These are phyloP conservation scores for Eucalyptus grandis DNA, from an alignment of 345 rosid species.

Conservation along the genomic window DNA sequence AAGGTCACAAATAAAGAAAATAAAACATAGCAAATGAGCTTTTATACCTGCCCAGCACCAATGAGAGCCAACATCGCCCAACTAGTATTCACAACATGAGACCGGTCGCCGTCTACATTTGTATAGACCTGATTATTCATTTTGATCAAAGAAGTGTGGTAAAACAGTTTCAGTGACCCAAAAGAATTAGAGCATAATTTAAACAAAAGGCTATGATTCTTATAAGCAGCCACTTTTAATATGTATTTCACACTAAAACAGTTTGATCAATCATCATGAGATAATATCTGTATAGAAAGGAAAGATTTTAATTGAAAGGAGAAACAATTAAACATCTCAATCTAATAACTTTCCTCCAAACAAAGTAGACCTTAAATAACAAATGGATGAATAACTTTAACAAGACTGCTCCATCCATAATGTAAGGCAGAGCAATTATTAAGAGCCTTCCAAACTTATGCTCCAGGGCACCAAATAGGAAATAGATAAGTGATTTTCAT, in stretches of 20 bases:
- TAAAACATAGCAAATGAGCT: neutral
- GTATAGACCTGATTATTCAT: conserved; percentile 18
- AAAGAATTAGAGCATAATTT: neutral
- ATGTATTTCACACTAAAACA: neutral
- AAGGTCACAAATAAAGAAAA: neutral
- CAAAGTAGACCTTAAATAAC: neutral
- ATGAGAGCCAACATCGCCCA: conserved; percentile 47
- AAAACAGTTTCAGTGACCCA: neutral
- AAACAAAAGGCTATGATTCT: neutral
- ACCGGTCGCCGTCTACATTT: conserved; percentile 12
- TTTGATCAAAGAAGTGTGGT: neutral
- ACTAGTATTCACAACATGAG: conserved; percentile 28
- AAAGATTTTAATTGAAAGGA: neutral
- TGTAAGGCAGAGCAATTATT: neutral
- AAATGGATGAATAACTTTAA: neutral
- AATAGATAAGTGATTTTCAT: neutral
- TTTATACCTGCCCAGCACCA: conserved; percentile 34
- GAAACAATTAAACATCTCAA: neutral
- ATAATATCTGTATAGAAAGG: neutral
- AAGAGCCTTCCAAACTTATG: neutral
- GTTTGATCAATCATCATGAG: neutral
- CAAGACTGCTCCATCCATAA: neutral
- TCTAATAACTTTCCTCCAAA: neutral
- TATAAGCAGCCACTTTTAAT: neutral
- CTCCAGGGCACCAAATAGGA: neutral